Percentiles rank a stretch among this genome's conserved stretches.
Conservation (phyloP, 495 filamentous ascomycete species). For the Stereocaulon alpinum region DNA sequence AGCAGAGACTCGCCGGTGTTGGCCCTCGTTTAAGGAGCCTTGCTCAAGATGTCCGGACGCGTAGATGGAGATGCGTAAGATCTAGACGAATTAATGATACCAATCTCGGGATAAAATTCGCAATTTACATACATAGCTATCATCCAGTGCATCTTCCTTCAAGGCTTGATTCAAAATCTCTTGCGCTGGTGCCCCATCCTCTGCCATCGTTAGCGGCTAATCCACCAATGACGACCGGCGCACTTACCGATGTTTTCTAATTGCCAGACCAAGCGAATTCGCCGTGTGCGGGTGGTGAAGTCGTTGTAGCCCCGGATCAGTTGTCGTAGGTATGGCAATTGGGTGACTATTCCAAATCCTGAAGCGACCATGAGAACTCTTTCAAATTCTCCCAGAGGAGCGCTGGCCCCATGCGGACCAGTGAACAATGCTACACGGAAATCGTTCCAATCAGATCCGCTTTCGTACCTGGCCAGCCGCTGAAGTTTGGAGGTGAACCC, state of each 20-base stretch:
- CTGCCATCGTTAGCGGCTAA: background rate
- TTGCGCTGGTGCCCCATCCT: background rate
- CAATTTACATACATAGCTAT: conserved; percentile 2
- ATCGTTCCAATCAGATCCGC: background rate
- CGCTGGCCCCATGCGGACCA: conserved; percentile 26
- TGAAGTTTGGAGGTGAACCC: background rate
- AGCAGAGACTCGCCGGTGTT: conserved; percentile 5
- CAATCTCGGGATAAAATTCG: conserved; percentile 1
- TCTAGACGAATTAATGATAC: background rate
- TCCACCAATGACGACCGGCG: background rate
- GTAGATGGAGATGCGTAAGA: conserved; percentile 12
- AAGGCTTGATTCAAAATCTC: conserved; percentile 4
- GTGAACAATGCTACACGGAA: conserved; percentile 20
- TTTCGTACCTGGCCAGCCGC: background rate
- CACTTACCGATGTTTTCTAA: conserved; percentile 21
- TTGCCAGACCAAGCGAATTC: conserved; percentile 29
- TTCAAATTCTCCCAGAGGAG: conserved; percentile 23
- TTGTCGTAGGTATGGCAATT: conserved; percentile 26
- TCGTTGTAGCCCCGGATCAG: conserved; percentile 29
- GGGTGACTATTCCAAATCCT: conserved; percentile 21
- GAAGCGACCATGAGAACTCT: conserved; percentile 25
- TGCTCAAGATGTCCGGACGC: background rate
- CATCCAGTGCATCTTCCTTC: conserved; percentile 5
- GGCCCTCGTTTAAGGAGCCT: background rate
- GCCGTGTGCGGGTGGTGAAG: conserved; percentile 18